These are phyloP conservation scores for Saccharomycopsis sp. DNA, from an alignment of 805 yeast genomes.

Conservation along the genomic window DNA sequence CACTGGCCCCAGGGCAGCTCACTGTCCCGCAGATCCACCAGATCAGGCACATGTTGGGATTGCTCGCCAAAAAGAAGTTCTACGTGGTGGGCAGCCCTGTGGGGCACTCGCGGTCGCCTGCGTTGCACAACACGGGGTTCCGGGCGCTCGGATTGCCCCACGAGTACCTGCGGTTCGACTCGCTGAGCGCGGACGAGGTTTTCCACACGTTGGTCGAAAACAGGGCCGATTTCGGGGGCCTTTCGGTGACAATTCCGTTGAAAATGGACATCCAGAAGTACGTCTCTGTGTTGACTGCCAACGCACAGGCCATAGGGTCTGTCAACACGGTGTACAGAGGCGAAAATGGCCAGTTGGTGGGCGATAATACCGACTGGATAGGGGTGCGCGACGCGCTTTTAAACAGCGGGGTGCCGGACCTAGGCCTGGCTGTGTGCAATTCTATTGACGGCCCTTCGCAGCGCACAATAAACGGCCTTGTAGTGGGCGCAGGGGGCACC, in stretches of 20 bases:
- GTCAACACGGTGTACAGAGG: constrained; percentile 76
- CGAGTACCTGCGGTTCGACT: constrained; percentile 58
- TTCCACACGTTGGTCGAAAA: constrained; percentile 25
- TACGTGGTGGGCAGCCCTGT: constrained; percentile 80
- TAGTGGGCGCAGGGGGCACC: constrained; percentile 97
- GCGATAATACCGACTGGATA: constrained; percentile 94
- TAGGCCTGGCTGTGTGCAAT: constrained; percentile 29
- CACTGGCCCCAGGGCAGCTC: constrained; percentile 79
- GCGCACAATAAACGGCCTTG: no score
- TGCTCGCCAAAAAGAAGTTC: constrained; percentile 48
- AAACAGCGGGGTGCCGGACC: constrained; percentile 51
- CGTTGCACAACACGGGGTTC: constrained; percentile 77
- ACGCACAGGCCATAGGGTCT: constrained; percentile 85
- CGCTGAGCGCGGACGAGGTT: constrained; percentile 54
- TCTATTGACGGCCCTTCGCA: no score
- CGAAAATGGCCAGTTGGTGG: constrained; percentile 45
- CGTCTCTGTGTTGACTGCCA: constrained; percentile 58
- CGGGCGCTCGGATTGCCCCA: constrained; percentile 72
- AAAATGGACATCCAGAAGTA: constrained; percentile 72
- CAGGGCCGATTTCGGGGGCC: constrained; percentile 71
- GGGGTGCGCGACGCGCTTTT: constrained; percentile 72
- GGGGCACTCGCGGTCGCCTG: constrained; percentile 83
- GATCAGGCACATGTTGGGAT: constrained; percentile 53
- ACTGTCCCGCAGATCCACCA: constrained; percentile 59
- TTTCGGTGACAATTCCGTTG: constrained; percentile 90